These are phyloP conservation scores for Craterostigma plantagineum DNA, from an alignment of 257 asterid species.

Conservation along the genomic window DNA sequence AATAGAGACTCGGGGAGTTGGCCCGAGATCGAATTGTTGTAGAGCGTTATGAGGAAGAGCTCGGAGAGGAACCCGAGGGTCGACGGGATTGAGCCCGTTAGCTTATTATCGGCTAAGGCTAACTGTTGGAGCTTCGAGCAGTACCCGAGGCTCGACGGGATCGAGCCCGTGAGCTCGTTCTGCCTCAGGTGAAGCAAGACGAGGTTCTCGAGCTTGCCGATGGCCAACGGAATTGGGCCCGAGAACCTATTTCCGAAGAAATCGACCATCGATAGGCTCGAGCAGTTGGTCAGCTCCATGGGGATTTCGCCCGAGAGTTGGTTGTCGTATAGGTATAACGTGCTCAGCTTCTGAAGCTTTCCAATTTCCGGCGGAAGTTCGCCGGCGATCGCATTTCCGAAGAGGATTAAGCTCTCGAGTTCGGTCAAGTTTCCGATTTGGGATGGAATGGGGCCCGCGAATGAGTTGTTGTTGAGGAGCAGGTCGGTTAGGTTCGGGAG, in stretches of 20 bases:
- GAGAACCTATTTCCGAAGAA: conserved; percentile 59
- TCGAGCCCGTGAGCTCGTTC: conserved; percentile 51
- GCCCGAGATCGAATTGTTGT: conserved; percentile 81
- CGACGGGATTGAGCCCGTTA: conserved; percentile 56
- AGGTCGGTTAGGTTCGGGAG: conserved; percentile 59
- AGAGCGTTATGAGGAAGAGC: conserved; percentile 42
- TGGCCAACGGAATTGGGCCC: conserved; percentile 53
- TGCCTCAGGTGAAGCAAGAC: conserved; percentile 48
- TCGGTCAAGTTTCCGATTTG: conserved; percentile 55
- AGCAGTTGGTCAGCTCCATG: conserved; percentile 50
- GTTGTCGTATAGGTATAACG: conserved; percentile 54
- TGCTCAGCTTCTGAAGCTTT: conserved; percentile 31
- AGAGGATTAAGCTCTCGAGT: conserved; percentile 31
- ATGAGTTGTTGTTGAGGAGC: conserved; percentile 66
- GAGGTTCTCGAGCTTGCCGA: conserved; percentile 64
- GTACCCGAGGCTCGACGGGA: conserved; percentile 66
- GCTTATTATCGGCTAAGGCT: conserved; percentile 66
- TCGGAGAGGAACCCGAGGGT: conserved; percentile 48
- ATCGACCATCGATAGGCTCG: conserved; percentile 43
- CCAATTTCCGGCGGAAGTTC: conserved; percentile 56
- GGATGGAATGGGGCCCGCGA: conserved; percentile 45
- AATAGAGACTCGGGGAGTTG: conserved; percentile 54
- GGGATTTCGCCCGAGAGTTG: conserved; percentile 69
- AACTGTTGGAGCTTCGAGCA: conserved; percentile 61
- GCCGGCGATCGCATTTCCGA: conserved; percentile 55